Conservation (phyloP, 306 rosid species). For the Neltuma alba region DNA sequence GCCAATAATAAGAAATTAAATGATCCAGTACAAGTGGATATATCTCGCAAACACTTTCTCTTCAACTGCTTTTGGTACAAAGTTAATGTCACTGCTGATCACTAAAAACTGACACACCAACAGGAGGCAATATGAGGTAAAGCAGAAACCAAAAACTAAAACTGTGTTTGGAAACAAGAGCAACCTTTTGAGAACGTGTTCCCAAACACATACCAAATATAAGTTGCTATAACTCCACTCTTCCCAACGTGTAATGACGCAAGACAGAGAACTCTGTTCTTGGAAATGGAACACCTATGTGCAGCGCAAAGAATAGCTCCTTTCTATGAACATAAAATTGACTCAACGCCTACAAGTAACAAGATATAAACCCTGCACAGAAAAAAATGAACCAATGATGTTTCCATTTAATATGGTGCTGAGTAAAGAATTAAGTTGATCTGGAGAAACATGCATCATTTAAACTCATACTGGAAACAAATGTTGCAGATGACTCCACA, state of each 20-base stretch:
- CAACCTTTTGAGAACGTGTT: not conserved
- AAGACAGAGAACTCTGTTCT: constrained; percentile 14
- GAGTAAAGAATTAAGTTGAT: constrained; percentile 11
- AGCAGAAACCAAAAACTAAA: constrained; percentile 6
- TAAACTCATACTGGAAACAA: not conserved
- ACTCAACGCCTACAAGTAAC: constrained; percentile 25
- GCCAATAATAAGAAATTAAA: not conserved
- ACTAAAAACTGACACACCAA: constrained; percentile 16
- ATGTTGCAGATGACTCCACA: not conserved
- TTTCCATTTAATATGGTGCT: not conserved
- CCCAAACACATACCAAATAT: not conserved
- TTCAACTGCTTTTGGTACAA: constrained; percentile 34
- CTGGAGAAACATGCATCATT: not conserved
- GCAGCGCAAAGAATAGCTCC: constrained; percentile 27
- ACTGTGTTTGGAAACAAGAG: not conserved
- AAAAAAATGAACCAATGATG: constrained; percentile 14
- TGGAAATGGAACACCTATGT: constrained; percentile 34
- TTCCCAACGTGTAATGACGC: constrained; percentile 32
- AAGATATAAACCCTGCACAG: constrained; percentile 50
- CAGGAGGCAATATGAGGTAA: constrained; percentile 40
- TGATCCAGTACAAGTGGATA: not conserved
- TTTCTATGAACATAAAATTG: constrained; percentile 6
- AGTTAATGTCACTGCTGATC: constrained; percentile 16
- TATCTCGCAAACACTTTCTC: not conserved
- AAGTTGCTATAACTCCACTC: constrained; percentile 46